Conservation (phyloP, 2,329 filamentous ascomycete species). For the Tolypocladium sp. region DNA sequence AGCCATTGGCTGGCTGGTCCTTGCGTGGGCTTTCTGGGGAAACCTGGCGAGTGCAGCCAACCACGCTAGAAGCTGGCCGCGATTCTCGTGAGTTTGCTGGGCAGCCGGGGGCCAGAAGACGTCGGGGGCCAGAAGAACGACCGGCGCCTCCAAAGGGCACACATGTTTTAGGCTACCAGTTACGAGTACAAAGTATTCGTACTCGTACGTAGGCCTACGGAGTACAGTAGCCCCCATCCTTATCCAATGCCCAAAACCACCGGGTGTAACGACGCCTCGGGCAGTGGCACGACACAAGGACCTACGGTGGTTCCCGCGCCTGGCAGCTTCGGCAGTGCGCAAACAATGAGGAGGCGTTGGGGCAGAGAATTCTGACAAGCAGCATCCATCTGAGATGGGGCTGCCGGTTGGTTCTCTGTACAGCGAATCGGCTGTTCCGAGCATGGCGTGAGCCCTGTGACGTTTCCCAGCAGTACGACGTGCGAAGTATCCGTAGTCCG, state of each 20-base stretch:
- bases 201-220: too few relatives aligned
- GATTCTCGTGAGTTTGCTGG: too few relatives aligned
- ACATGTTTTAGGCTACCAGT: too few relatives aligned
- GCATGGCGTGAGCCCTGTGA: not conserved
- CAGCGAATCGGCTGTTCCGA: not conserved
- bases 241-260: not conserved
- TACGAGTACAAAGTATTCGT: too few relatives aligned
- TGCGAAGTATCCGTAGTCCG: too few relatives aligned
- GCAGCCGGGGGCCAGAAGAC: not conserved
- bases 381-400: not conserved
- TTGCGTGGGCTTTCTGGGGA: not conserved
- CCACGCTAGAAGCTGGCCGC: not conserved
- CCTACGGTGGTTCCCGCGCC: not conserved
- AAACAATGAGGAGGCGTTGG: not conserved
- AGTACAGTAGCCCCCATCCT: not conserved
- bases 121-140: too few relatives aligned
- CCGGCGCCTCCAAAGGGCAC: not conserved
- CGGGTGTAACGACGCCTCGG: not conserved
- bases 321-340: not conserved
- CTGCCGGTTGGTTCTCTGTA: not conserved
- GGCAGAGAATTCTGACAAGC: not conserved
- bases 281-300: not conserved
- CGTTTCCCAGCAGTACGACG: not conserved
- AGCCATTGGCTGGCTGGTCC: not conserved
- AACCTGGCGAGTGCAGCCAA: not conserved